Evolutionary conservation across 148 eudicot genomes (phyloP).

Genomic region (Cornus controversa): DNA sequence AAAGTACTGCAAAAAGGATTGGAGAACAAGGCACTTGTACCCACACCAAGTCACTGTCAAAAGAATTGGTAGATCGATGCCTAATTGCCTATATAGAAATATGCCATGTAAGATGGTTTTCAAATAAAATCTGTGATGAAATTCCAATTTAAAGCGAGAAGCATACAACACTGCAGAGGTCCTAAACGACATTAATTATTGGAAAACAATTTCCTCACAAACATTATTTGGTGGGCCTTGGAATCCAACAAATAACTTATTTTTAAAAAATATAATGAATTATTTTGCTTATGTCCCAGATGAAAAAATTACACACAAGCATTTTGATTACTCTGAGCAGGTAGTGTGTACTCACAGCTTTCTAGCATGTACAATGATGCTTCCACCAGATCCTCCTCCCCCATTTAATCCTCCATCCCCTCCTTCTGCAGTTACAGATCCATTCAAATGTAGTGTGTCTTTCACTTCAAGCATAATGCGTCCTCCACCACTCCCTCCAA

Average conservation of each 20-base stretch:
- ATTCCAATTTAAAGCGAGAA: neutral
- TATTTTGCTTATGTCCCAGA: neutral
- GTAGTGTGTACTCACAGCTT: conserved; percentile 63
- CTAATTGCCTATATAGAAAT: neutral
- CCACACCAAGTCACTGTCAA: neutral
- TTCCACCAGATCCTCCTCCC: conserved; percentile 94
- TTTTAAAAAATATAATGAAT: neutral
- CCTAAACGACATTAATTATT: neutral
- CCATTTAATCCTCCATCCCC: conserved; percentile 74
- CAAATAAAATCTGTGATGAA: neutral
- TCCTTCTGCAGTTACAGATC: conserved; percentile 71
- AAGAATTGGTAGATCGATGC: neutral
- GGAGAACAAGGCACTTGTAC: neutral
- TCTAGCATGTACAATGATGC: conserved; percentile 57
- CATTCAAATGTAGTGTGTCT: conserved; percentile 57
- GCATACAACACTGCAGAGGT: neutral
- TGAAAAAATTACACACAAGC: neutral
- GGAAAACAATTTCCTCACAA: neutral
- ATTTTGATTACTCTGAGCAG: conserved; percentile 1
- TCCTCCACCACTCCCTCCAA: conserved; percentile 83
- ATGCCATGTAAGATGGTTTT: neutral
- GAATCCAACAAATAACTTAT: neutral
- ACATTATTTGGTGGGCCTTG: neutral
- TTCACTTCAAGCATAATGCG: conserved; percentile 48
- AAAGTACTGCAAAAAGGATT: neutral